A percentile compares a stretch with the other conserved stretches of the same genome.
phyloP scores from a whole-genome alignment of 2,329 filamentous ascomycete genomes.

The Epichloe brachyelytri region DNA sequence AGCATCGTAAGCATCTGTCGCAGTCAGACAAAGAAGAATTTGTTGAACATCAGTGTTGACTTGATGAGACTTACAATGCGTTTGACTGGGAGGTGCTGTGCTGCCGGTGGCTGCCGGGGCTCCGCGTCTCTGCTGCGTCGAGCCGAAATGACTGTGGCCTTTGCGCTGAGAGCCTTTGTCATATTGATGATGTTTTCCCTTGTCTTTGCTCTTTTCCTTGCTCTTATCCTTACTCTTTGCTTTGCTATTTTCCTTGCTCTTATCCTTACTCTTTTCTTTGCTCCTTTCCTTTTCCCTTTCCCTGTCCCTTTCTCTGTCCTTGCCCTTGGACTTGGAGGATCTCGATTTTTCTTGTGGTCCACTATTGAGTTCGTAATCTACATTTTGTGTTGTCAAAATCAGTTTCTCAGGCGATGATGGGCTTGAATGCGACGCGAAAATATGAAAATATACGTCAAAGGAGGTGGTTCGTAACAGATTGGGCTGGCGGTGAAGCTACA shows the following conservation, averaged over 20 bases:
- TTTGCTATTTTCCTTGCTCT: background rate
- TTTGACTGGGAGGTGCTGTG: background rate
- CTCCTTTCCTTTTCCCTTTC: background rate
- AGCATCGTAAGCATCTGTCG: background rate
- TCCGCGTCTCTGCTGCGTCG: background rate
- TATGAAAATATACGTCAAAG: background rate
- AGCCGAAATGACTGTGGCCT: background rate
- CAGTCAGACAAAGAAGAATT: background rate
- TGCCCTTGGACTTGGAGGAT: background rate
- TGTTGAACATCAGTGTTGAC: background rate
- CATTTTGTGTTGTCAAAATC: background rate
- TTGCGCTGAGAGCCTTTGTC: slow-evolving; percentile 1
- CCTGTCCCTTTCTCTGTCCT: background rate
- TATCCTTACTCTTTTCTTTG: background rate
- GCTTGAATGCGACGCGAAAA: background rate
- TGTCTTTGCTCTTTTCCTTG: background rate
- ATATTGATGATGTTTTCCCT: background rate
- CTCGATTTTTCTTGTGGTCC: background rate
- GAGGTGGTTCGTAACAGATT: background rate
- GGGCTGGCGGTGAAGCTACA: background rate
- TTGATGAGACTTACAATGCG: background rate
- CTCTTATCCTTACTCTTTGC: background rate
- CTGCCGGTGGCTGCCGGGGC: background rate
- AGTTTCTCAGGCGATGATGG: no score
- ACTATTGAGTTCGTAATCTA: slow-evolving; percentile 2